Base-by-base conservation (phyloP, 1,284 basidiomycete species). In the Ganoderma sp. region DNA sequence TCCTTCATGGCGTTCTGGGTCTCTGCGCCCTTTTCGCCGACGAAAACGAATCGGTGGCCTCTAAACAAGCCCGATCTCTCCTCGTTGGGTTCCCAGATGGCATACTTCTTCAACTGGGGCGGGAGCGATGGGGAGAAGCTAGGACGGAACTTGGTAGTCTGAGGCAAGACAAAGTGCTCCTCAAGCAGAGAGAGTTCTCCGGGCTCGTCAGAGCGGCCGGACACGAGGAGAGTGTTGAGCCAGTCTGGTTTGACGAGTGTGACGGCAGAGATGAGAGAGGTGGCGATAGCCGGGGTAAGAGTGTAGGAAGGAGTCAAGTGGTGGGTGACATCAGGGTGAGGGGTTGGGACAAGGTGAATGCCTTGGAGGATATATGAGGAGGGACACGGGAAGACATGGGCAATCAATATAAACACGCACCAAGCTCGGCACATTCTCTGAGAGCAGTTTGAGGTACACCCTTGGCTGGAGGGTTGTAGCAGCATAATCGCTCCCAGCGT, bases 51-150 rank as follows among this genome's bases (percentile, higher is more conserved):
- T 10, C 87, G 81, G 69, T 82, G 84, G 0, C 78, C 77, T 7
- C 78, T 76, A 28, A 93, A 82, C 71, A 93, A 80, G 58, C 82
- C 81, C 12, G 85, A 69, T 15, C 91, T 83, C 66, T 82, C 85
- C 73, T 89, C 88, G 67, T 88, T 88, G 0, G 87, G 86, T 68
- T 88, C 85, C 91, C 91, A 93, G 2, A 85, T 77, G 25, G 81
- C 83, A 74, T 85, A 80, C 0, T 78, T 80, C 75, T 88, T 88
- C 50, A 89, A 80, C 2, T 80, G 71, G 0, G 83, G 65, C 0
- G 83, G 77, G 0, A 92, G 79, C 1, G 82, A 77, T 0, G 85
- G 78, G 3, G 85, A 82, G 70, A 89, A 90, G 0, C 76, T 67
- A 0, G 91, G 91, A 14, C 85, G 84, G 75, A 82, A 88, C 75